phyloP scores from a whole-genome alignment of 768 basidiomycete species.

The Termitomyces sp. region DNA sequence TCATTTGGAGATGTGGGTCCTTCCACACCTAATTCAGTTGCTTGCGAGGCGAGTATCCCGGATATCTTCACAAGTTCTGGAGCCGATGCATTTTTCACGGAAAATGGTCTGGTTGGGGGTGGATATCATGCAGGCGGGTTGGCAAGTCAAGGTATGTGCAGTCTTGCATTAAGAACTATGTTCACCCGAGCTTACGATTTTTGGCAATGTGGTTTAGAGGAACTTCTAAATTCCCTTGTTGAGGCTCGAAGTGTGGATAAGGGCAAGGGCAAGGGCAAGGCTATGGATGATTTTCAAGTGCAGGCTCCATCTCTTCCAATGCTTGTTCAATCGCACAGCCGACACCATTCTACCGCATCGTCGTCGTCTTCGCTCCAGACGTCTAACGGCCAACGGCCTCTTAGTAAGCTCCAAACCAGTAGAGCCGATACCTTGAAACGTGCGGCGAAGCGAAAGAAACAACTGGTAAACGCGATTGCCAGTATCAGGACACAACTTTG shows the following conservation, averaged over 20 bases:
- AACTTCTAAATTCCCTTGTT: neutral
- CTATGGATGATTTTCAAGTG: neutral
- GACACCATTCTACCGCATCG: neutral
- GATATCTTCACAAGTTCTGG: slow-evolving; percentile 19
- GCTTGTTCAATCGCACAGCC: neutral
- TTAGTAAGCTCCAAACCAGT: slow-evolving; percentile 16
- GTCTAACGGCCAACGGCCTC: neutral
- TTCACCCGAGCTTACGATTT: slow-evolving; percentile 9
- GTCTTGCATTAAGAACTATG: slow-evolving; percentile 11
- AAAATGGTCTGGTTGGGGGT: slow-evolving; percentile 4
- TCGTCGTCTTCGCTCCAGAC: neutral
- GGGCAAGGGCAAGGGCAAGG: slow-evolving; percentile 24
- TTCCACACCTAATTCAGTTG: slow-evolving; percentile 29
- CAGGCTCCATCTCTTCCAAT: neutral
- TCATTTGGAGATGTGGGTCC: slow-evolving; percentile 27
- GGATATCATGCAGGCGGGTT: slow-evolving; percentile 1
- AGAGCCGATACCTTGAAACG: slow-evolving; percentile 43
- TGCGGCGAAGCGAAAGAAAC: slow-evolving; percentile 47
- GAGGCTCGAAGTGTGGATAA: slow-evolving; percentile 11
- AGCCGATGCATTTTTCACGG: neutral
- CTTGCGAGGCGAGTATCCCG: slow-evolving; percentile 28
- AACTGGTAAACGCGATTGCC: slow-evolving; percentile 50
- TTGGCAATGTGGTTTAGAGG: slow-evolving; percentile 6
- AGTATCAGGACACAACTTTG: slow-evolving; percentile 62
- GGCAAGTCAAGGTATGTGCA: slow-evolving; percentile 23